A percentile compares a stretch with the other conserved stretches of the same genome.
Conservation (phyloP, 2,329 filamentous ascomycete species). For the Colletotrichum sp. region DNA sequence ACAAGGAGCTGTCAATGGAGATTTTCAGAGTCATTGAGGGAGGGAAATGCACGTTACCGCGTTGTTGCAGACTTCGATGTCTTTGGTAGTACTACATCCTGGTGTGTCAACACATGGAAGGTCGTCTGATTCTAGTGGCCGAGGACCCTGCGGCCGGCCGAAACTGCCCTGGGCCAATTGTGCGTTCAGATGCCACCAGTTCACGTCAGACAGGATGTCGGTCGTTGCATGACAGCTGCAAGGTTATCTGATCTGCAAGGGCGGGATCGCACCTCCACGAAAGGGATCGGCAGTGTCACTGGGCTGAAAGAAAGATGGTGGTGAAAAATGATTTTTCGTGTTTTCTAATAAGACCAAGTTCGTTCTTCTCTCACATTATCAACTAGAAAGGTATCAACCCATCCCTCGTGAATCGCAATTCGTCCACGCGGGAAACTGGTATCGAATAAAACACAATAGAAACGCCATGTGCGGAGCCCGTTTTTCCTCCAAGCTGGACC, state of each 20-base stretch:
- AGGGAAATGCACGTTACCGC: not conserved
- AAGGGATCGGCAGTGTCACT: conserved; percentile 8
- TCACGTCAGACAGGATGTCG: conserved; percentile 4
- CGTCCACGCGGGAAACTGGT: conserved; percentile 10
- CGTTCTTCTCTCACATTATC: conserved; percentile 18
- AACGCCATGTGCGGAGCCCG: conserved; percentile 17
- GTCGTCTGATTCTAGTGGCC: not conserved
- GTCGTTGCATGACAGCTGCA: conserved; percentile 14
- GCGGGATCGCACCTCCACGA: not conserved
- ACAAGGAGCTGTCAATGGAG: not conserved
- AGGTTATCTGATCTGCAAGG: conserved; percentile 9
- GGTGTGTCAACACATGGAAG: not conserved
- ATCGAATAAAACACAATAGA: conserved; percentile 15
- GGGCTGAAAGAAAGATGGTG: not conserved
- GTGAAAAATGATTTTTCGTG: not conserved
- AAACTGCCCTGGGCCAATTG: not conserved
- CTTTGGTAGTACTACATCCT: not conserved
- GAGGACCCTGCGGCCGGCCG: not conserved
- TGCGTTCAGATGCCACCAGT: not conserved
- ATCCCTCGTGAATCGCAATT: conserved; percentile 6
- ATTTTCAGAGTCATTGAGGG: not conserved
- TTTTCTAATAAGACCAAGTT: conserved; percentile 2
- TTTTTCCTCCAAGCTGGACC: not conserved
- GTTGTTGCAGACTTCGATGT: not conserved
- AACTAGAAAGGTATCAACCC: conserved; percentile 21